Percentiles rank a stretch among this genome's conserved stretches.
These are phyloP conservation scores for Imleria badia DNA, from an alignment of 768 basidiomycete genomes.

Conservation along the genomic window DNA sequence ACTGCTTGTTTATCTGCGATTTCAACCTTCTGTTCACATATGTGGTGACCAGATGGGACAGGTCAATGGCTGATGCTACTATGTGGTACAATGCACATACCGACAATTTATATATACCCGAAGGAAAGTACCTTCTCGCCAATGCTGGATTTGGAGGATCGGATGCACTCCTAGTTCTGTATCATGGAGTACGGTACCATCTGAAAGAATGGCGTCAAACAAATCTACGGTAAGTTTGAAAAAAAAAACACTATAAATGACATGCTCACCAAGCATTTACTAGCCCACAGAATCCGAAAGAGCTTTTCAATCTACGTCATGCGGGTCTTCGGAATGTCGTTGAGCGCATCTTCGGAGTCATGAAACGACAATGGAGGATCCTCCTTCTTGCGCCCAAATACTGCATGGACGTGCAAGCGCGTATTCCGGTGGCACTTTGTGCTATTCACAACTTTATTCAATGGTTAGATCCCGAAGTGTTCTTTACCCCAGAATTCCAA, in stretches of 20 bases:
- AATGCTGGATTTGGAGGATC: slow-evolving; percentile 10
- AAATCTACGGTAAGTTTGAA: background rate
- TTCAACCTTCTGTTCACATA: slow-evolving; percentile 15
- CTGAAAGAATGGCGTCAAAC: slow-evolving; percentile 32
- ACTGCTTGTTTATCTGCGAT: slow-evolving; percentile 19
- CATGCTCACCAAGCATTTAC: background rate
- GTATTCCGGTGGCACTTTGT: background rate
- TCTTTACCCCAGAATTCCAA: background rate
- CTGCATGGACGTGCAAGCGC: background rate
- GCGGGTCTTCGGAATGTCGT: background rate
- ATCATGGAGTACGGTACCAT: slow-evolving; percentile 38
- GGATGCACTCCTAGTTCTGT: slow-evolving; percentile 37
- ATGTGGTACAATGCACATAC: slow-evolving; percentile 12
- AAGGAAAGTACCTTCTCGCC: slow-evolving; percentile 1
- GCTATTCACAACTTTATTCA: background rate
- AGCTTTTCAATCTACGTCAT: background rate
- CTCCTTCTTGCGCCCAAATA: background rate
- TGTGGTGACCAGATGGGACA: slow-evolving; percentile 16
- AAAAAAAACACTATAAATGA: no score
- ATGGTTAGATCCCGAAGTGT: background rate
- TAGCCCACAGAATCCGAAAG: background rate
- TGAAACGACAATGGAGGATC: background rate
- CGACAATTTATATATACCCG: background rate
- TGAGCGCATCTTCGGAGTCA: background rate
- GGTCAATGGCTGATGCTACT: slow-evolving; percentile 6